A percentile compares a stretch with the other conserved stretches of the same genome.
These are phyloP conservation scores for Globisporangium okanoganense DNA, from an alignment of 352 stramenopile genomes.

Conservation along the genomic window DNA sequence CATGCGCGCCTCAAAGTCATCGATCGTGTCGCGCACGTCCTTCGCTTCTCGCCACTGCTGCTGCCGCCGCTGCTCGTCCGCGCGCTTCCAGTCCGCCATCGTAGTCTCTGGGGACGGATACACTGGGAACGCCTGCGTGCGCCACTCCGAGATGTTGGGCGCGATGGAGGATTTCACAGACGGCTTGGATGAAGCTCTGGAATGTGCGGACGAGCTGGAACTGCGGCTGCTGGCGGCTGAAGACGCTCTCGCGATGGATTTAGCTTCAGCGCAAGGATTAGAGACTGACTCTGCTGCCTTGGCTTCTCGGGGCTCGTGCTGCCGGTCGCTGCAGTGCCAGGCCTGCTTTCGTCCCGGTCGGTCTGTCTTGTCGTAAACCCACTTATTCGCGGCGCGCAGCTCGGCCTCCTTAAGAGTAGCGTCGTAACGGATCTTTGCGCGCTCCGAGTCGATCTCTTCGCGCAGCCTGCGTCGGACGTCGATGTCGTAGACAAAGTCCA, in stretches of 20 bases:
- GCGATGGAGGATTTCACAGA: slow-evolving; percentile 30
- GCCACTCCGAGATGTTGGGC: slow-evolving; percentile 37
- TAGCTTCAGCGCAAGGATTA: not conserved
- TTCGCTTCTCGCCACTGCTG: slow-evolving; percentile 19
- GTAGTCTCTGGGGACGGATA: slow-evolving; percentile 6
- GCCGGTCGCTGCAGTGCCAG: slow-evolving; percentile 14
- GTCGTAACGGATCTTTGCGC: slow-evolving; percentile 24
- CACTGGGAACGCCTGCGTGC: slow-evolving; percentile 25
- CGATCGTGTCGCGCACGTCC: slow-evolving; percentile 33
- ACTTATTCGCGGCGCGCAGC: slow-evolving; percentile 43
- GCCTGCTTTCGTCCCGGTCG: slow-evolving; percentile 18
- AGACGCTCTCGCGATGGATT: not conserved
- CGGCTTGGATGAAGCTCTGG: slow-evolving; percentile 3
- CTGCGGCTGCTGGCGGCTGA: slow-evolving; percentile 8
- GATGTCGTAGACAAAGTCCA: slow-evolving; percentile 80
- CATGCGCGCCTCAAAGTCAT: slow-evolving; percentile 38
- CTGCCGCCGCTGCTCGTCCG: slow-evolving; percentile 8
- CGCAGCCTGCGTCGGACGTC: slow-evolving; percentile 43
- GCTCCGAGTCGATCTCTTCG: slow-evolving; percentile 53
- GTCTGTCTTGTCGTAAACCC: slow-evolving; percentile 22
- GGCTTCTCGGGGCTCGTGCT: not conserved
- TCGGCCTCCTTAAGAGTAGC: slow-evolving; percentile 29
- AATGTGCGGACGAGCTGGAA: not conserved
- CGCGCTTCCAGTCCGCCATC: not conserved
- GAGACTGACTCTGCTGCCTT: not conserved